Base-by-base conservation (phyloP, 2,329 filamentous ascomycete species). In the Trichoderma sp. region DNA sequence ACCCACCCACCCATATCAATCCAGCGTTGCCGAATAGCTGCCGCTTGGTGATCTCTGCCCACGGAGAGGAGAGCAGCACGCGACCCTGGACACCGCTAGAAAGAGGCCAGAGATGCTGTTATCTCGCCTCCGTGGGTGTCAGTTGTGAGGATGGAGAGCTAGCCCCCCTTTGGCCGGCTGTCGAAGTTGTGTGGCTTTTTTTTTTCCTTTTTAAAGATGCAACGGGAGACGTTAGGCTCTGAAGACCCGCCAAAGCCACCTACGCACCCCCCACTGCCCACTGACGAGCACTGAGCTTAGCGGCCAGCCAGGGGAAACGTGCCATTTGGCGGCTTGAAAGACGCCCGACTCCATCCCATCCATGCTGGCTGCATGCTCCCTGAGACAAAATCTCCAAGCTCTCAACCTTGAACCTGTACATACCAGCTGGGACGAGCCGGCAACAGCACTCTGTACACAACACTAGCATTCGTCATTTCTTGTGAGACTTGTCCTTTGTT, bases 311-410 rank as follows among this genome's bases (percentile, higher is more conserved):
- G 68, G 68, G 69, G 69, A 65, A 71, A 58, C 61, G 69, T 66
- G 61, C 69, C 62, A 60, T 71, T 71, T 71, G 69, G 62, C 62
- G 69, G 61, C 69, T 32, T 61, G 34, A 47, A 21, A 34, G 60
- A 36, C 32, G 7, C 43, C 39, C 32, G 53, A 57, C 65, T 47
- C 66, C 66, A 61, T 70, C 56, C 56, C 51, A 57, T 60, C 28
- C 28, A 60, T 62, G 60, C 60, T 61, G 47, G 64, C 30, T 57
- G 47, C 47, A 63, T 66, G 58, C 67, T 70, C 67, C 69, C 69
- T 71, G 68, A 71, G 69, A 71, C 69, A 71, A 71, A 71, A 60
- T 64, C 62, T 71, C 62, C 53, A 66, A 71, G 62, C 62, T 71
- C 61, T 57, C 62, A 34, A 65, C 61, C 28, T 66, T 66, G 62